phyloP scores from a whole-genome alignment of 2,329 filamentous ascomycete genomes.

The Phialemoniopsis sp. region DNA sequence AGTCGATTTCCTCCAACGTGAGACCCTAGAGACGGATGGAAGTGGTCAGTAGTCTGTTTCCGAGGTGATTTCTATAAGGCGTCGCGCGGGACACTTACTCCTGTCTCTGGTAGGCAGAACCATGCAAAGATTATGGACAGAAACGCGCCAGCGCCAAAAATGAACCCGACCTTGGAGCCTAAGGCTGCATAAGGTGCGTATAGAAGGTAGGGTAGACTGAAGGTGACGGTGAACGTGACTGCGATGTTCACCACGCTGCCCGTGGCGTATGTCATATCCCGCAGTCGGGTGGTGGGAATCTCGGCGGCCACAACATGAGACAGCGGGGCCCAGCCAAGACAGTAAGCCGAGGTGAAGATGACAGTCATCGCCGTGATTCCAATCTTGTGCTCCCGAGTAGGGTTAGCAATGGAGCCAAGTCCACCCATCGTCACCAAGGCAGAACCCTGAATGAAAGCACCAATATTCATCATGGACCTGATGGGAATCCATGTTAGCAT shows the following conservation, averaged over 20 bases:
- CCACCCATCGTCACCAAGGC: slow-evolving; percentile 29
- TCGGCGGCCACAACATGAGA: slow-evolving; percentile 29
- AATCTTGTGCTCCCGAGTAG: too few relatives aligned
- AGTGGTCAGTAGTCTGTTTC: too few relatives aligned
- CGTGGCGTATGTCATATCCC: slow-evolving; percentile 23
- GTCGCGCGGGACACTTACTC: too few relatives aligned
- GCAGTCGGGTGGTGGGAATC: slow-evolving; percentile 21
- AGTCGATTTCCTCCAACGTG: too few relatives aligned
- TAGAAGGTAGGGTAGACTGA: slow-evolving; percentile 30
- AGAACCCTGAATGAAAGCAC: not conserved
- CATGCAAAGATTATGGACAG: slow-evolving; percentile 27
- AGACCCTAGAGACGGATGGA: too few relatives aligned
- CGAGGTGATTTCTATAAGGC: too few relatives aligned
- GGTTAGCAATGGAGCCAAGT: slow-evolving; percentile 15
- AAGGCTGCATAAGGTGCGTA: slow-evolving; percentile 26
- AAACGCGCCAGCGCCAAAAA: slow-evolving; percentile 20
- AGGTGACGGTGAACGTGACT: slow-evolving; percentile 24
- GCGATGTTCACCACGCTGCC: slow-evolving; percentile 22
- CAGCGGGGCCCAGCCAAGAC: slow-evolving; percentile 26
- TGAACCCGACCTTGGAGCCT: slow-evolving; percentile 28
- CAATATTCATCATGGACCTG: too few relatives aligned
- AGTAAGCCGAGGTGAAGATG: slow-evolving; percentile 22
- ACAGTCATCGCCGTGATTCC: slow-evolving; percentile 17
- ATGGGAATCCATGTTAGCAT: too few relatives aligned
- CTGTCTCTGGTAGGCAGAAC: slow-evolving; percentile 36